Conservation (phyloP, 352 stramenopile species). For the Phytophthora agathidicida region DNA sequence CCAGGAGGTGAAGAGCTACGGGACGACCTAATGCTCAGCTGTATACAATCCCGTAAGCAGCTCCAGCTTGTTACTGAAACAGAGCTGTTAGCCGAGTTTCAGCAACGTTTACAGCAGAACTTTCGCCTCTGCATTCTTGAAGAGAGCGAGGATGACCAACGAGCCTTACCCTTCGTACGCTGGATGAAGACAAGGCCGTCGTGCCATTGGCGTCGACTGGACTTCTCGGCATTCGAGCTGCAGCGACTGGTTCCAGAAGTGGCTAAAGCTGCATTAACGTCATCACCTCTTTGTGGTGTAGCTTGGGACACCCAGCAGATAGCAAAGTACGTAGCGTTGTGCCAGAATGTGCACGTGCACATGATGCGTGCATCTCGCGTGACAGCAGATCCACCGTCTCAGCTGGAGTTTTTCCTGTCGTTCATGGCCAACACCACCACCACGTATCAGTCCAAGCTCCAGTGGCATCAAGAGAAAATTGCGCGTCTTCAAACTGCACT, state of each 20-base stretch:
- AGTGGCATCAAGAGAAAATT: constrained; percentile 3
- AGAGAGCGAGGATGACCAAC: not conserved
- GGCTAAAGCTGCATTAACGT: constrained; percentile 6
- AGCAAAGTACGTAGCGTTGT: constrained; percentile 12
- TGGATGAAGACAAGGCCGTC: constrained; percentile 31
- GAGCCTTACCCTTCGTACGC: not conserved
- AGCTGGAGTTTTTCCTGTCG: constrained; percentile 32
- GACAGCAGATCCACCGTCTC: constrained; percentile 1
- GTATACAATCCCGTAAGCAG: constrained; percentile 35
- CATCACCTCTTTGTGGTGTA: constrained; percentile 10
- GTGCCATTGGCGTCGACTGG: constrained; percentile 30
- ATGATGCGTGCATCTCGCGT: constrained; percentile 3
- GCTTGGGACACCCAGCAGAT: not conserved
- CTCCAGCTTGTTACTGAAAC: constrained; percentile 43
- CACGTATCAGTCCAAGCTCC: constrained; percentile 1
- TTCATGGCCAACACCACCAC: constrained; percentile 27
- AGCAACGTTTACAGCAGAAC: constrained; percentile 38
- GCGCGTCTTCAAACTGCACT: constrained; percentile 8
- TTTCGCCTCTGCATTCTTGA: constrained; percentile 54
- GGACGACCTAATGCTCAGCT: constrained; percentile 38
- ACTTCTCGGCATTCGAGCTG: constrained; percentile 11
- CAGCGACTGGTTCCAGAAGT: constrained; percentile 16
- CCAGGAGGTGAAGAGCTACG: constrained; percentile 38
- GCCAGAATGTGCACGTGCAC: constrained; percentile 11
- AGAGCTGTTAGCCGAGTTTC: constrained; percentile 39